Evolutionary conservation across 495 filamentous ascomycete genomes (phyloP), one percentile per base, ranked within the genome.

Genomic region (Tetracladium setigerum): DNA sequence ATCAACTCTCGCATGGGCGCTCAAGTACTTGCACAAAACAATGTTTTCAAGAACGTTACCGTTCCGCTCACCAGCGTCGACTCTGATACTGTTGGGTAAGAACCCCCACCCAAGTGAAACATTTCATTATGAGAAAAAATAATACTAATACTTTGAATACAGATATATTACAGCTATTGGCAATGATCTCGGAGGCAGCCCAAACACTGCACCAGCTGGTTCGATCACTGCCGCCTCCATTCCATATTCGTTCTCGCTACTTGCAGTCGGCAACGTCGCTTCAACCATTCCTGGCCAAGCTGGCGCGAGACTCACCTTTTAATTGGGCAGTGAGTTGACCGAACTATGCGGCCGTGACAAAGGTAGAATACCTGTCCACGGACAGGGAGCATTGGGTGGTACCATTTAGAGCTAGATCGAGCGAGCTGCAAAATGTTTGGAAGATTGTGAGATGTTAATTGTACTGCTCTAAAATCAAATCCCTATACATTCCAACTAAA

Each of bases 1-100:
- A 77, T 85, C 66, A 82, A 87, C 67, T 76, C 78, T 14, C 75
- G 83, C 33, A 61, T 78, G 43, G 80, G 79, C 27, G 83, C 82
- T 12, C 78, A 85, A 63, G 53, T 82, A 1, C 65, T 83, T 13
- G 74, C 82, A 33, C 69, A 85, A 67, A 76, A 70, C 47, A 82
- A 73, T 57, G 67, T 66, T 16, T 86, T 83, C 56, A 61, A 60
- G n/a, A 58, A 61, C 15, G 58, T 56, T 24, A 64, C 65, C 34
- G 65, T 76, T 53, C 61, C 71, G 1, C 66, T 84, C 22, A 77
- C 77, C 59, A 71, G 69, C 22, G 69, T 66, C n/a, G 73, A 84
- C 46, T 71, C 61, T n/a, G 70, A 73, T 5, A 69, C 69, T 55
- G 71, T 71, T 12, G 66, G 67, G 49, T 52, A 19, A 48, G 46